These are phyloP conservation scores for Pseudogymnoascus sp. DNA, from an alignment of 2,329 filamentous ascomycete genomes.

Conservation along the genomic window DNA sequence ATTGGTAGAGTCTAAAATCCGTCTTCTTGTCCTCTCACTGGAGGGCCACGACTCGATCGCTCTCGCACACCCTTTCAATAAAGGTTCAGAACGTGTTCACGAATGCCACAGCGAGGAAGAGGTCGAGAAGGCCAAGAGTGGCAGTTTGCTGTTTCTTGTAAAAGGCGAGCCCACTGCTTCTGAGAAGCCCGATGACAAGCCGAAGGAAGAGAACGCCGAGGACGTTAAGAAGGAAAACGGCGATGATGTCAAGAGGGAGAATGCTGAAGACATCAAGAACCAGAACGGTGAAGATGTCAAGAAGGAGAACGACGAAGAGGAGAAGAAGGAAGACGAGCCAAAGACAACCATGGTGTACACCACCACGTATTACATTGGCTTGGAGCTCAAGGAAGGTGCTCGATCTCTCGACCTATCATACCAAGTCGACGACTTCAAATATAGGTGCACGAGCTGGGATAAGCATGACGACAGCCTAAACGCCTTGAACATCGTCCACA, in stretches of 20 bases:
- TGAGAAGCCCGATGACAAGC: conserved; percentile 17
- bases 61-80: conserved; percentile 84
- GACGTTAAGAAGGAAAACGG: conserved; percentile 32
- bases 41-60: conserved; percentile 74
- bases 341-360: conserved; percentile 56
- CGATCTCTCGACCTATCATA: conserved; percentile 71
- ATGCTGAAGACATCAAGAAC: conserved; percentile 32
- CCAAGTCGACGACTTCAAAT: conserved; percentile 80
- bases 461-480: conserved; percentile 69
- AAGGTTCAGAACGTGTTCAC: conserved; percentile 81
- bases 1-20: conserved; percentile 86
- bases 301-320: conserved; percentile 33
- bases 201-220: conserved; percentile 34
- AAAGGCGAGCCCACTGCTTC: conserved; percentile 27
- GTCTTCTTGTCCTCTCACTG: conserved; percentile 73
- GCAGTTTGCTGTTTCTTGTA: conserved; percentile 51
- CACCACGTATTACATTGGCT: conserved; percentile 87
- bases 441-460: conserved; percentile 67
- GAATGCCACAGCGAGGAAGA: conserved; percentile 55
- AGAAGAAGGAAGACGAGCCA: conserved; percentile 25
- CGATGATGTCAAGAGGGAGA: conserved; percentile 30
- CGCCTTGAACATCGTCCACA: conserved; percentile 63
- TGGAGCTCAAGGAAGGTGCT: conserved; percentile 65
- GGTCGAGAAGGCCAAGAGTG: conserved; percentile 53
- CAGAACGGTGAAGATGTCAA: conserved; percentile 31